Base-by-base conservation (phyloP, 495 filamentous ascomycete genomes). In the Rostrohypoxylon terebratum region DNA sequence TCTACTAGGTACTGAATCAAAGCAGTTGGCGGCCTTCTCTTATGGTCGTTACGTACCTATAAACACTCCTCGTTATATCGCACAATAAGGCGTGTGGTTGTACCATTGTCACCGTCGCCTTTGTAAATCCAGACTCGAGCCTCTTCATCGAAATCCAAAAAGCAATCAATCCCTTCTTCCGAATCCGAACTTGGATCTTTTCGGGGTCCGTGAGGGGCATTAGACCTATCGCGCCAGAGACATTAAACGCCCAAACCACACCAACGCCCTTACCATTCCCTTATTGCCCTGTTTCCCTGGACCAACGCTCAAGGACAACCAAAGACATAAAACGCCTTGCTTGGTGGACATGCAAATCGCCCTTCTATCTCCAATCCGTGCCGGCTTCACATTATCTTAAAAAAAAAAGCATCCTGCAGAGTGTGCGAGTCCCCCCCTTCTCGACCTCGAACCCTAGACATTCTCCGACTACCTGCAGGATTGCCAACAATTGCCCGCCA, bases 401-500 rank as follows among this genome's bases (percentile, higher is more conserved):
- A n/a, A n/a, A n/a, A n/a, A n/a, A n/a, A 53, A 59, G 31, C 58
- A 13, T 48, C 51, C 16, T 59, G 42, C 51, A 55, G 61, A 65
- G 33, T 51, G 55, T 66, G 44, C 33, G 20, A 69, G 40, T 63
- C 47, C 3, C 23, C 23, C 58, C 10, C 33, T 45, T 63, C n/a
- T 61, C 33, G 13, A 64, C 60, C 20, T 61, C 33, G 13, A 64
- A 25, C 65, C 55, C 21, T 44, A 51, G 8, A 53, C 14, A 59
- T 63, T 63, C 21, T 60, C 51, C 54, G 11, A 48, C 40, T 28
- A 55, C 63, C 58, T 58, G 48, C 42, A 59, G 54, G 54, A 25
- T 54, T 57, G 63, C 42, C 42, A 45, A 45, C 42, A 45, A 45
- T 45, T 66, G 66, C 72, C 68, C 79, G 82, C 76, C 83, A 97